Evolutionary conservation across 2,329 filamentous ascomycete species (phyloP), one percentile per base, ranked within the genome.

Genomic region (Ophiostoma sp.): DNA sequence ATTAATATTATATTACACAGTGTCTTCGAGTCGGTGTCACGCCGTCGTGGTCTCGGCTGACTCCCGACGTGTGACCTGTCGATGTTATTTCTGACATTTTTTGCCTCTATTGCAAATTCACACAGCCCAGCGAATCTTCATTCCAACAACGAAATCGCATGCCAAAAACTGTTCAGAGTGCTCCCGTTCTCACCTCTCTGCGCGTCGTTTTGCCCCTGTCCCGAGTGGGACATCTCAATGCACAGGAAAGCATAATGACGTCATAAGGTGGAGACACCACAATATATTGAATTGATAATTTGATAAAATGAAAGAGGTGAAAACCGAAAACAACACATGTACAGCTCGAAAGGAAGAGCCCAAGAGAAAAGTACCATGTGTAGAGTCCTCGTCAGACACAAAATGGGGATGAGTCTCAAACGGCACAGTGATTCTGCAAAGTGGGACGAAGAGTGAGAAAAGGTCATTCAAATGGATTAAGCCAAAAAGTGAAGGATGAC

Each of bases 181-280:
- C 39, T 41, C 20, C 36, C 13, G 15, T 17, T 23, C 8, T 54
- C 17, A 27, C 48, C 17, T 15, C 20, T 57, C 11, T 57, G 23
- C 52, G n/a, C 52, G 10, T 3, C n/a, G 52, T 27, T 33, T 33
- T 64, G 20, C 60, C 60, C 60, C 60, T 64, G 31, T 36, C 33
- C 60, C 31, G 33, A 39, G 62, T 65, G 62, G 62, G 35, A 35
- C 35, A 8, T 39, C 41, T 39, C 62, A 65, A 64, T 64, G 31
- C 60, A 36, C 15, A n/a, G 23, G 60, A 64, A n/a, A 64, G 41
- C 62, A 23, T 35, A 39, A 39, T 65, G 62, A 65, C 62, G 62
- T 65, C 62, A 65, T 10, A 64, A 17, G 33, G 35, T 65, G 62
- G 33, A 35, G 35, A 36, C 27, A 35, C 27, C n/a, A 62, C 15